phyloP scores from a whole-genome alignment of 2,329 filamentous ascomycete species.

The Colletotrichum costaricense region DNA sequence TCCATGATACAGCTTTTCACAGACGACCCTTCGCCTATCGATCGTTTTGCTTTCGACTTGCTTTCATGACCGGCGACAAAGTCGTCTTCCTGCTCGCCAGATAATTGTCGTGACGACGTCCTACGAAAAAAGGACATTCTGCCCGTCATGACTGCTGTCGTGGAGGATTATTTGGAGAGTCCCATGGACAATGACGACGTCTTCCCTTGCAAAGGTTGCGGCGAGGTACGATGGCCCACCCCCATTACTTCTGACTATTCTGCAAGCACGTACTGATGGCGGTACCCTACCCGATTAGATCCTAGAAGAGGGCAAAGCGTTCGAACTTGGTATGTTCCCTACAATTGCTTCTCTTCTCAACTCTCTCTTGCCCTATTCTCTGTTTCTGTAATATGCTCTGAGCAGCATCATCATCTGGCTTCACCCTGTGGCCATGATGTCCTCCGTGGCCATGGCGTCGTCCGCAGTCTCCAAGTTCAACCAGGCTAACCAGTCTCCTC shows the following conservation, averaged over 20 bases:
- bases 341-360: constrained; percentile 4
- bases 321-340: constrained; percentile 83
- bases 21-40: constrained; percentile 17
- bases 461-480: constrained; percentile 36
- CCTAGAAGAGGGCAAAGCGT: constrained; percentile 97
- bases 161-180: constrained; percentile 72
- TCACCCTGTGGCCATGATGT: constrained; percentile 18
- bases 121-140: constrained; percentile 20
- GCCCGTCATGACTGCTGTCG: constrained; percentile 57
- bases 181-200: constrained; percentile 83
- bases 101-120: constrained; percentile 31
- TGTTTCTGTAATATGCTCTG: neutral
- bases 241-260: constrained; percentile 12
- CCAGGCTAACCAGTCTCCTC: constrained; percentile 41
- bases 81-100: constrained; percentile 15
- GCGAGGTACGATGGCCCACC: constrained; percentile 72
- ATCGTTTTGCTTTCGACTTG: constrained; percentile 10
- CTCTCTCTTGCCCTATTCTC: neutral
- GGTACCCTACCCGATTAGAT: constrained; percentile 68
- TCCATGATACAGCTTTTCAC: constrained; percentile 25
- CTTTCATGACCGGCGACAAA: constrained; percentile 31
- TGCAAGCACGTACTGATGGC: constrained; percentile 34
- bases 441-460: constrained; percentile 23
- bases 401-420: constrained; percentile 3
- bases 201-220: constrained; percentile 92